These are phyloP conservation scores for Prinsepia uniflora DNA, from an alignment of 306 rosid genomes.

Conservation along the genomic window DNA sequence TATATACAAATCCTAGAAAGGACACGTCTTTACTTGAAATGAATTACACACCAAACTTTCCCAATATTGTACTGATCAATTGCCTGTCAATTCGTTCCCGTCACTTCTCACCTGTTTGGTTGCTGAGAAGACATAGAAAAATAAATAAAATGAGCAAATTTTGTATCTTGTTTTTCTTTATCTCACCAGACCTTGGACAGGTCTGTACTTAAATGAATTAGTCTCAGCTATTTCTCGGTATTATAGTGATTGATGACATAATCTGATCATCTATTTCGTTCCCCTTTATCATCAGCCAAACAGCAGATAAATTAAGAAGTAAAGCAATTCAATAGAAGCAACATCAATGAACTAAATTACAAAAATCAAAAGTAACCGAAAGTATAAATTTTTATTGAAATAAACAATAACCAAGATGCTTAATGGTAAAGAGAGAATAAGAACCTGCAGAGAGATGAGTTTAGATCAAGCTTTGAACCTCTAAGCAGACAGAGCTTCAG, in stretches of 20 bases:
- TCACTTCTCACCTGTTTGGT: not conserved
- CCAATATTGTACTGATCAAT: not conserved
- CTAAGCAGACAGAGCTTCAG: constrained; percentile 1
- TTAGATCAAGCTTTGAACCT: constrained; percentile 1
- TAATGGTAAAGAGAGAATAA: not conserved
- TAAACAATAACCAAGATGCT: not conserved
- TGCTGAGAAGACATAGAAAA: constrained; percentile 5
- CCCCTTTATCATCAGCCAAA: constrained; percentile 17
- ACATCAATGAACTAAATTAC: not conserved
- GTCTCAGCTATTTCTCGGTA: not conserved
- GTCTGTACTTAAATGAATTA: not conserved
- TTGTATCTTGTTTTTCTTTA: not conserved
- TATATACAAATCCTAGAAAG: not conserved
- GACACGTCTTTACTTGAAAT: not conserved
- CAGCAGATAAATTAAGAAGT: not conserved
- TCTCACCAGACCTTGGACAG: not conserved
- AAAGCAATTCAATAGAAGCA: constrained; percentile 12
- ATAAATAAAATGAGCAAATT: not conserved
- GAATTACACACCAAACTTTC: not conserved
- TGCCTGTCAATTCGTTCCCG: not conserved
- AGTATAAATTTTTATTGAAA: not conserved
- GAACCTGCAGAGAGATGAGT: constrained; percentile 9
- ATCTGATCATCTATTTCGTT: not conserved
- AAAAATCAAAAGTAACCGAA: not conserved
- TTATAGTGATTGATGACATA: not conserved